Percentiles rank a stretch among this genome's conserved stretches.
phyloP scores from a whole-genome alignment of 2,329 filamentous ascomycete species.

The Thelonectria rubi region DNA sequence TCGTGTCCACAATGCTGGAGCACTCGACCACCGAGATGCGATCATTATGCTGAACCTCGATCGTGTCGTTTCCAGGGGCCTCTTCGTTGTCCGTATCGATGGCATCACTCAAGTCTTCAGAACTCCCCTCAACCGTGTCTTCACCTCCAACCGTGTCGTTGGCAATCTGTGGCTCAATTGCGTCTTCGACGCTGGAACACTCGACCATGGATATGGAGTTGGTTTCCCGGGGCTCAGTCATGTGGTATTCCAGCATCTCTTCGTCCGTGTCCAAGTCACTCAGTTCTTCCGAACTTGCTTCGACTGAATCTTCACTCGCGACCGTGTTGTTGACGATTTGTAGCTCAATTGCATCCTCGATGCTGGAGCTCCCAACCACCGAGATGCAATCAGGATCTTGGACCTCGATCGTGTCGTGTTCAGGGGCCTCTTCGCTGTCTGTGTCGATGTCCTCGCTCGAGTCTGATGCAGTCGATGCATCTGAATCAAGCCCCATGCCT shows the following conservation, averaged over 20 bases:
- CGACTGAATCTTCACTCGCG: too few relatives aligned
- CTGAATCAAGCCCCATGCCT: slow-evolving; percentile 6
- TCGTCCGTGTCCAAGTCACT: too few relatives aligned
- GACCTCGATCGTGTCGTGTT: neutral
- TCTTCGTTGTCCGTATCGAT: neutral
- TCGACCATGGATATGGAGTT: too few relatives aligned
- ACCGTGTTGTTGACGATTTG: neutral
- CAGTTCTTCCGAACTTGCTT: too few relatives aligned
- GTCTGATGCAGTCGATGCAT: slow-evolving; percentile 7
- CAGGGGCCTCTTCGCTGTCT: neutral
- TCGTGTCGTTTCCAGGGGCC: neutral
- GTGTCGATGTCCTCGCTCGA: neutral
- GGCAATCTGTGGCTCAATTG: too few relatives aligned
- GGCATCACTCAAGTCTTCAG: neutral
- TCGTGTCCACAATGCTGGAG: neutral
- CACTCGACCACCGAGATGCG: neutral
- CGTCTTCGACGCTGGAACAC: too few relatives aligned
- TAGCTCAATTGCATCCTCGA: neutral
- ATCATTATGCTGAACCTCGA: neutral
- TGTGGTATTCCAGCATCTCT: too few relatives aligned
- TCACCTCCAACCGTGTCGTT: too few relatives aligned
- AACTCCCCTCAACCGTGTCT: too few relatives aligned
- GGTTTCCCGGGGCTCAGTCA: too few relatives aligned
- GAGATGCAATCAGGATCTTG: neutral
- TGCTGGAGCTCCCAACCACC: neutral